Percentiles rank a stretch among this genome's conserved stretches.
Conservation (phyloP, 1,139 yeast genomes). For the Debaryomycetaceae sp. region DNA sequence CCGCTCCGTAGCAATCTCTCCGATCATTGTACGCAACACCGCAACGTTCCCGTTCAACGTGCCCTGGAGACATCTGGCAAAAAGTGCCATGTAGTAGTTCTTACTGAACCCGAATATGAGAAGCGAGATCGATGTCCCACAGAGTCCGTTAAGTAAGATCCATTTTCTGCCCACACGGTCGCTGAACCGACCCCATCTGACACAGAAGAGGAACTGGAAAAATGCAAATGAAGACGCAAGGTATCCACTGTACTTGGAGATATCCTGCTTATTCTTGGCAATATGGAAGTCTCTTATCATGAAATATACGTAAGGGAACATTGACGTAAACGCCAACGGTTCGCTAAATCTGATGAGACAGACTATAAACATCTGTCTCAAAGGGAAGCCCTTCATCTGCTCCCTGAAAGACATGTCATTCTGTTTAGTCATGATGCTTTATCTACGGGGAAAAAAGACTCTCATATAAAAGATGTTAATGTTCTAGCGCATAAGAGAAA, state of each 20-base stretch:
- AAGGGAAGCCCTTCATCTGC: slow-evolving; percentile 32
- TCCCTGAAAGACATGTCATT: slow-evolving; percentile 16
- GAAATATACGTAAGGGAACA: slow-evolving; percentile 38
- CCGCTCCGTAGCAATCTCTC: slow-evolving; percentile 35
- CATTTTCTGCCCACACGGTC: slow-evolving; percentile 33
- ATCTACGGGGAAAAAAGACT: background rate
- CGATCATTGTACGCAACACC: slow-evolving; percentile 36
- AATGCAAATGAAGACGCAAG: slow-evolving; percentile 38
- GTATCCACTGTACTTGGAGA: slow-evolving; percentile 36
- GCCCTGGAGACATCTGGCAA: slow-evolving; percentile 33
- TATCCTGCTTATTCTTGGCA: slow-evolving; percentile 32
- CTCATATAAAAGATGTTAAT: background rate
- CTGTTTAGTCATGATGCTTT: slow-evolving; percentile 2
- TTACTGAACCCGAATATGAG: slow-evolving; percentile 32
- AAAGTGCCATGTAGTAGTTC: slow-evolving; percentile 31
- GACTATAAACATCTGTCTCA: slow-evolving; percentile 31
- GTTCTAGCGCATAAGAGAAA: too few species aligned
- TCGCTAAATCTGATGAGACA: slow-evolving; percentile 33
- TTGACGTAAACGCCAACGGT: slow-evolving; percentile 38
- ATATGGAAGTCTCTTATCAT: slow-evolving; percentile 38
- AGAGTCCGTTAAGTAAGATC: slow-evolving; percentile 27
- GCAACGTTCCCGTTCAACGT: slow-evolving; percentile 36
- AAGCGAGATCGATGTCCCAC: slow-evolving; percentile 29
- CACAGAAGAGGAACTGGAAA: slow-evolving; percentile 34
- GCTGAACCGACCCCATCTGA: slow-evolving; percentile 34